These are phyloP conservation scores for Viola odorata DNA, from an alignment of 345 rosid genomes.

Conservation along the genomic window DNA sequence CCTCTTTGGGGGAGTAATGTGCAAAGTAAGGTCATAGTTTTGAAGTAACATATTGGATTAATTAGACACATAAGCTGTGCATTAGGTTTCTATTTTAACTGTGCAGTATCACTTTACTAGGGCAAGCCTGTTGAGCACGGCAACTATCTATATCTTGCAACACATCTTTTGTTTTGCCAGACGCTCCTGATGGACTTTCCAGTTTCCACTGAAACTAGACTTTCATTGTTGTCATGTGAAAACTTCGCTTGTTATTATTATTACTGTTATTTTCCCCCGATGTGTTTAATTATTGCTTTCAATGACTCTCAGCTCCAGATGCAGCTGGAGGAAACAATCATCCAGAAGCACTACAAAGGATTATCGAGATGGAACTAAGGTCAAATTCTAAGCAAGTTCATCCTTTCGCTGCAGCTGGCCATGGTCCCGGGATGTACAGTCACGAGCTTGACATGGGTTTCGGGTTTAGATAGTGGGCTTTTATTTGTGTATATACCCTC, in stretches of 20 bases:
- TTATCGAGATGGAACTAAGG: slow-evolving; percentile 70
- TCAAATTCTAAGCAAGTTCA: slow-evolving; percentile 55
- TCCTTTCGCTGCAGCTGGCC: slow-evolving; percentile 37
- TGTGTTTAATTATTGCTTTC: not conserved
- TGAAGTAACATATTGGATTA: no score
- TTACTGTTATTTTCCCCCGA: not conserved
- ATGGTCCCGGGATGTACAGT: slow-evolving; percentile 50
- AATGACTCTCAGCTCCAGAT: slow-evolving; percentile 41
- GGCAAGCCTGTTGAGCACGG: not conserved
- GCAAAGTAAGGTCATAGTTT: no score
- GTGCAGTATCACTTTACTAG: not conserved
- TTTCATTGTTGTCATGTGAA: not conserved
- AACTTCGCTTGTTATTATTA: not conserved
- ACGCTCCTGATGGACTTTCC: not conserved
- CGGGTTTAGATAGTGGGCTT: slow-evolving; percentile 44
- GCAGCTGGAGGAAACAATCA: slow-evolving; percentile 42
- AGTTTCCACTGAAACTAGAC: not conserved
- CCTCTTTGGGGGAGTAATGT: no score
- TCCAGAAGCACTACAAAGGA: slow-evolving; percentile 68
- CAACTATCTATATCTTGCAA: not conserved
- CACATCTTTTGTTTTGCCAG: not conserved
- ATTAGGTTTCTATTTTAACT: not conserved
- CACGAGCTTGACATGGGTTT: slow-evolving; percentile 76
- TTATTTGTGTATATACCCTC: slow-evolving; percentile 14
- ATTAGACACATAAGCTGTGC: no score